These are phyloP conservation scores for Gynandropsis gynandra DNA, from an alignment of 345 rosid species.

Conservation along the genomic window DNA sequence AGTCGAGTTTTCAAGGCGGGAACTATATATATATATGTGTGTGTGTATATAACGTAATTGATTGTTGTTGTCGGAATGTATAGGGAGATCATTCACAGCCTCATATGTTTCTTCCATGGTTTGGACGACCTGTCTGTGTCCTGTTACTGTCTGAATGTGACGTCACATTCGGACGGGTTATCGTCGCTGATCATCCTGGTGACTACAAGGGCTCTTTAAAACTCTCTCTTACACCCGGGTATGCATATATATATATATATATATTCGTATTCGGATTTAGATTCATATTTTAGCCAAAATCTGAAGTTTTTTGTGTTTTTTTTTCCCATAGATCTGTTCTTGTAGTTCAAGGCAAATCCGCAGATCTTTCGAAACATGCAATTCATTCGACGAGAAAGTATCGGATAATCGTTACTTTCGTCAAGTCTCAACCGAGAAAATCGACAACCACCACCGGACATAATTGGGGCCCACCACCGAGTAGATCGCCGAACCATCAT, in stretches of 20 bases:
- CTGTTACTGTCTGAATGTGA: conserved; percentile 80
- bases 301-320: conserved; percentile 8
- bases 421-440: conserved; percentile 54
- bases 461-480: conserved; percentile 56
- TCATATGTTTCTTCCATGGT: conserved; percentile 62
- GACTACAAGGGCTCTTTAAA: conserved; percentile 78
- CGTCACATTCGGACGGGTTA: conserved; percentile 65
- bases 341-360: conserved; percentile 68
- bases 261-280: not conserved
- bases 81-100: conserved; percentile 97
- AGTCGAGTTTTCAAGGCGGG: too few relatives aligned
- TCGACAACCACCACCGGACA: conserved; percentile 20
- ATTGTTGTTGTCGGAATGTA: conserved; percentile 9
- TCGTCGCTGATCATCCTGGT: conserved; percentile 55
- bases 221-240: conserved; percentile 84
- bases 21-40: too few relatives aligned
- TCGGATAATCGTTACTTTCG: conserved; percentile 68
- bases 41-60: not conserved
- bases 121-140: conserved; percentile 61
- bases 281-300: conserved; percentile 9
- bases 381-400: conserved; percentile 55
- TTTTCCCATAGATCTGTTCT: conserved; percentile 76
- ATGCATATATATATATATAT: too few relatives aligned
- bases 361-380: conserved; percentile 73
- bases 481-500: conserved; percentile 43